Base-by-base conservation (phyloP, 1,139 yeast species). In the Geotrichum siamense region DNA sequence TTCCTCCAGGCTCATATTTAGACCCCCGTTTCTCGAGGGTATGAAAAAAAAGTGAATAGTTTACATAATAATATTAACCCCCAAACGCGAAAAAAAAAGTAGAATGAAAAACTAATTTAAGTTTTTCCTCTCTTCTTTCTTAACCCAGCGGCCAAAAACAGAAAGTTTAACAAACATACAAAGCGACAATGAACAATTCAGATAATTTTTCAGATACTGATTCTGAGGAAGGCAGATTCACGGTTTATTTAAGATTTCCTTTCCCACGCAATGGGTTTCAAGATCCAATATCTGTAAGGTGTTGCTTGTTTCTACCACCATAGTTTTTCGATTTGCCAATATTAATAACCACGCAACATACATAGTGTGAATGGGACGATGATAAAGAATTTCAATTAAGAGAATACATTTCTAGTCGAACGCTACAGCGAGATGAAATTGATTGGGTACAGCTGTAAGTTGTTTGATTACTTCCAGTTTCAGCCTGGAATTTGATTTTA, bases 361-460 rank as follows among this genome's bases (percentile, higher is more conserved):
- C 27, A 23, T 16, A 58, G 60, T 51, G 51, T 32, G 63, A 62
- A 23, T 72, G 76, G 76, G 60, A 61, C 47, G 47, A 57, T 5
- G 55, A 55, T 16, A 69, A 69, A 51, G 75, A 71, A 49, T 58
- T 56, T 27, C 59, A 61, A 38, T 58, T 72, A 9, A 70, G 76
- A 74, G 56, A 58, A 12, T 56, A 60, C 33, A 57, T 72, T 8
- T 65, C 72, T 2, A 55, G 62, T 28, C 46, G 64, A 20, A 41
- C 47, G 5, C 57, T 58, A 38, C 60, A 59, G 32, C 53, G 62
- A 13, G 57, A 63, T 16, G 69, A 68, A 20, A 62, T 70, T 9
- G 65, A 70, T 43, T 72, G 76, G 44, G 30, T 20, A 3, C n/a
- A 23, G 17, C 23, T 40, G 47, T 35, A 23, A 23, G 43, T 36